Conservation (phyloP, 768 basidiomycete species). For the Daedaleopsis sinensis region DNA sequence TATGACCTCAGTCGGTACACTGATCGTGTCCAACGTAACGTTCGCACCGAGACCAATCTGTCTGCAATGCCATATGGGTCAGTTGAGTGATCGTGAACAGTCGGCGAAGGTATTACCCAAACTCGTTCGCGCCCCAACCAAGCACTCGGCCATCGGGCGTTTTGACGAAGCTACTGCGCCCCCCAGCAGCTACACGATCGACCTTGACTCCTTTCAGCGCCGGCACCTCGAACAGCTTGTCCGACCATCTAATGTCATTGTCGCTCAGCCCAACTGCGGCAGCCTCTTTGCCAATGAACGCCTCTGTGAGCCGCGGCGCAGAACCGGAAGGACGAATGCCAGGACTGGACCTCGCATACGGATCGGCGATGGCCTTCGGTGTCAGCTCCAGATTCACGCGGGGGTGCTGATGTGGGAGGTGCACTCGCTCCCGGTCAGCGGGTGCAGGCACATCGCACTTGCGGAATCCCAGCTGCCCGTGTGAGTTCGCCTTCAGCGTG, state of each 20-base stretch:
- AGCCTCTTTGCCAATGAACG: conserved; percentile 27
- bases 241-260: conserved; percentile 62
- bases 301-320: conserved; percentile 27
- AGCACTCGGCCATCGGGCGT: conserved; percentile 75
- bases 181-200: conserved; percentile 72
- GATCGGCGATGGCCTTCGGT: conserved; percentile 57
- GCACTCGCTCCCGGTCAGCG: conserved; percentile 25
- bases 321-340: conserved; percentile 35
- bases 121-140: conserved; percentile 90
- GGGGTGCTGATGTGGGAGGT: conserved; percentile 22
- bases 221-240: conserved; percentile 76
- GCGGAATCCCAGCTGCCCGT: conserved; percentile 83
- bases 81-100: not conserved
- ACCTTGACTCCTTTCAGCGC: conserved; percentile 64
- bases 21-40: conserved; percentile 66
- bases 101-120: conserved; percentile 50
- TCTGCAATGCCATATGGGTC: conserved; percentile 38
- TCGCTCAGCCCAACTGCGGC: conserved; percentile 33
- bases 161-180: conserved; percentile 70
- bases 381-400: conserved; percentile 54
- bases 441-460: conserved; percentile 53
- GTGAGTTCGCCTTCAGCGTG: conserved; percentile 71
- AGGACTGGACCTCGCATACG: conserved; percentile 50
- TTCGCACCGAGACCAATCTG: conserved; percentile 80
- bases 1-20: conserved; percentile 85